Base-by-base conservation (phyloP, 306 rosid genomes). In the Geum urbanum region DNA sequence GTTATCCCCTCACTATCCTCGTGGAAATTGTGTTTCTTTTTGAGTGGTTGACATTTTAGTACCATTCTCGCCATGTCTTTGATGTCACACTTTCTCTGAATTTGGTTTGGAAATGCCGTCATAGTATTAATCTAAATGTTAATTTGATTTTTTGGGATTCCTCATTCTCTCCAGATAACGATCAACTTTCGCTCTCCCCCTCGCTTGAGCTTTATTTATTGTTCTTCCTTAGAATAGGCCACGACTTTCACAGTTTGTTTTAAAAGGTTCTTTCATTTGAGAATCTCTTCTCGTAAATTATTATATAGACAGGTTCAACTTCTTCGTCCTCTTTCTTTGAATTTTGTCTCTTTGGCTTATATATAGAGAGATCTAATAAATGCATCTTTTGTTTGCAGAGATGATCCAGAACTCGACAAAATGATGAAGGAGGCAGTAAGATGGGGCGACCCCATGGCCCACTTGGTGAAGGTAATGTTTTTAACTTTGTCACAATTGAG, bases 401-500 rank as follows among this genome's bases (percentile, higher is more conserved):
- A 94, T 76, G 96, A 94, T 83, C 88, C 96, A 1, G 95, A 91
- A 57, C 95, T 91, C 12, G 99, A 94, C 78, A 77, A 79, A 19
- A 71, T 86, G 77, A 5, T 90, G 83, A 94, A 84, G 77, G 97
- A 88, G 8, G 80, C 84, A 71, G 9, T 84, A 63, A 79, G 99
- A 80, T 91, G 97, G 97, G 99, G 97, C 24, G 99, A 94, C 80
- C 98, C 95, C 32, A 90, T 94, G 98, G 94, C 96, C 9, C 89
- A 90, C 74, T 77, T 94, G 77, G 98, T 94, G 12, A 88, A 94
- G 96, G 97, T 84, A 94, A 83, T 61, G 55, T 18, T 18, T 19
- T 47, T 47, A 16, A 60, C 2, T 12, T 19, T 2, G 44, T 62
- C 44, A 49, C 32, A 1, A 27, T 27, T 27, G 32, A 2, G 32